Percentiles rank a stretch among this genome's conserved stretches.
phyloP scores from a whole-genome alignment of 164 flowering plant genomes.

The Hamamelis virginiana region DNA sequence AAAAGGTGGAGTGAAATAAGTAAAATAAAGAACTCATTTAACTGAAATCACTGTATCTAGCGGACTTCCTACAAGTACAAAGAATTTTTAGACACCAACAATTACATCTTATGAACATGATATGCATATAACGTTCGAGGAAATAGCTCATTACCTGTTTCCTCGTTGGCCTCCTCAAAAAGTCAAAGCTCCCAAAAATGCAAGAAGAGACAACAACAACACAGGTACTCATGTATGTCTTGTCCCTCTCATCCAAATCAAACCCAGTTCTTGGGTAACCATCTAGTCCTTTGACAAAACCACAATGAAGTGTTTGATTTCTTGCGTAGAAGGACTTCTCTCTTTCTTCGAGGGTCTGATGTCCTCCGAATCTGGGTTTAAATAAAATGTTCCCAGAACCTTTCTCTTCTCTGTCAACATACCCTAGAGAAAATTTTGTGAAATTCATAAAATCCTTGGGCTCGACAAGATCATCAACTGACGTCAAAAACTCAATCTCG shows the following conservation, averaged over 20 bases:
- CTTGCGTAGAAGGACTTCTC: constrained; percentile 70
- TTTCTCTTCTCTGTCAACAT: constrained; percentile 54
- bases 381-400: constrained; percentile 15
- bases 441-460: constrained; percentile 57
- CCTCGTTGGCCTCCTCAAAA: constrained; percentile 79
- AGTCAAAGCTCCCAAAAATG: constrained; percentile 95
- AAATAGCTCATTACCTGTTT: constrained; percentile 46
- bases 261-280: constrained; percentile 72
- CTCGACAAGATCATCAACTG: constrained; percentile 55
- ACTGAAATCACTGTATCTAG: no score
- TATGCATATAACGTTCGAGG: background rate
- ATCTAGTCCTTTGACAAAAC: constrained; percentile 72
- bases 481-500: constrained; percentile 48
- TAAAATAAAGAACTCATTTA: no score
- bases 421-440: constrained; percentile 53
- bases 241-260: constrained; percentile 68
- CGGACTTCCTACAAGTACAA: background rate
- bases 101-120: background rate
- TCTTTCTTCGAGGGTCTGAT: constrained; percentile 84
- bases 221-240: constrained; percentile 65
- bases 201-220: constrained; percentile 83
- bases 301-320: constrained; percentile 87
- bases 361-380: constrained; percentile 85
- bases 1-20: no score
- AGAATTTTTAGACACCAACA: background rate